Evolutionary conservation across 2,329 filamentous ascomycete genomes (phyloP).

Genomic region (Ilyonectria destructans): DNA sequence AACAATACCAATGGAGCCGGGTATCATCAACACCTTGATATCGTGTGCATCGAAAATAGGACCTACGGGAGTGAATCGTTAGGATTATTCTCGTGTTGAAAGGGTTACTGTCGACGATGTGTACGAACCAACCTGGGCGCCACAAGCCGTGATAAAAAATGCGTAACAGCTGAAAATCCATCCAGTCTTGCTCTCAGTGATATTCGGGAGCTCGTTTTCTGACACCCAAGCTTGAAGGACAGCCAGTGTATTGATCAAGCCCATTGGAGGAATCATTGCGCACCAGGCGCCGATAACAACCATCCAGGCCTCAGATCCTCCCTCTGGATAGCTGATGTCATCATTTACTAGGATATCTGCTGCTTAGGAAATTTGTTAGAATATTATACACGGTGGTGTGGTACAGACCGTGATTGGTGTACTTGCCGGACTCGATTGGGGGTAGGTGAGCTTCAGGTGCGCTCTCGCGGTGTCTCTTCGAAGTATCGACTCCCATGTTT

Average conservation of each 20-base stretch:
- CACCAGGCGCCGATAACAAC: slow-evolving; percentile 81
- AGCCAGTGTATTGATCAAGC: slow-evolving; percentile 77
- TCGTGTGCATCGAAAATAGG: slow-evolving; percentile 81
- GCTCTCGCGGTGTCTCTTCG: no score
- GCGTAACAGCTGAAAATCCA: slow-evolving; percentile 36
- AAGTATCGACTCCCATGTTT: no score
- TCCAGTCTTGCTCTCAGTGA: slow-evolving; percentile 15
- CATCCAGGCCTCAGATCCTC: slow-evolving; percentile 70
- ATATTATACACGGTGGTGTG: no score
- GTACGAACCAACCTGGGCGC: slow-evolving; percentile 26
- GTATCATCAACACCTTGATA: slow-evolving; percentile 71
- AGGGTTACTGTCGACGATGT: no score
- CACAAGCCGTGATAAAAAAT: slow-evolving; percentile 33
- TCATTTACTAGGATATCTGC: neutral
- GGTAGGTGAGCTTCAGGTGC: no score
- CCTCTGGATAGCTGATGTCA: slow-evolving; percentile 25
- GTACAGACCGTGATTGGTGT: no score
- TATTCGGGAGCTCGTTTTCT: slow-evolving; percentile 1
- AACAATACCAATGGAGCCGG: slow-evolving; percentile 71
- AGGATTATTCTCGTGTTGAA: no score
- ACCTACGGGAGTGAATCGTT: slow-evolving; percentile 8
- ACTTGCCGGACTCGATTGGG: no score
- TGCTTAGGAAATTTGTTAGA: no score
- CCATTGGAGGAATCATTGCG: slow-evolving; percentile 76
- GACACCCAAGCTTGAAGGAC: slow-evolving; percentile 77